Conservation (phyloP, 2,329 filamentous ascomycete species). For the Colletotrichum somersetense region DNA sequence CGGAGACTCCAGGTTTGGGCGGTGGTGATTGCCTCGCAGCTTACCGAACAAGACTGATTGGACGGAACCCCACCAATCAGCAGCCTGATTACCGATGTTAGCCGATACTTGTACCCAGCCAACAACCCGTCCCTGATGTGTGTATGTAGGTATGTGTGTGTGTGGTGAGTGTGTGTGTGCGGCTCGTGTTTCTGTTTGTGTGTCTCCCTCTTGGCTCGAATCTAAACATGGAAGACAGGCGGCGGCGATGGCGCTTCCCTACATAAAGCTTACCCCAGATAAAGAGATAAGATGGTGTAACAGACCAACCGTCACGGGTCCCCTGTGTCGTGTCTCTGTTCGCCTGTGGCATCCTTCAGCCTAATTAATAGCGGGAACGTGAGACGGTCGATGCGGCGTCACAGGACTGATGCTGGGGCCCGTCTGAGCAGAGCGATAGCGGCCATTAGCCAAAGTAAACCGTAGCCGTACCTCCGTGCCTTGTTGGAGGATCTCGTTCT, state of each 20-base stretch:
- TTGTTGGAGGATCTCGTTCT: background rate
- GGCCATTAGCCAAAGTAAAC: background rate
- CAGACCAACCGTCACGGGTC: constrained; percentile 15
- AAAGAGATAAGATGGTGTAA: constrained; percentile 15
- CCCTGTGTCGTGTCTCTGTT: constrained; percentile 9
- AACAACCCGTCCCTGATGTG: background rate
- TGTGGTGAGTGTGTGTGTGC: background rate
- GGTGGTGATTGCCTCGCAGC: constrained; percentile 24
- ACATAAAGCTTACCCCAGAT: constrained; percentile 1
- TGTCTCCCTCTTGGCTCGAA: constrained; percentile 8
- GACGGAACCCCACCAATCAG: constrained; percentile 37
- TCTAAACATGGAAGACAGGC: background rate
- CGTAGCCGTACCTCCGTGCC: constrained; percentile 5
- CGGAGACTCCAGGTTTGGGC: constrained; percentile 2
- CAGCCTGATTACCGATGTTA: constrained; percentile 37
- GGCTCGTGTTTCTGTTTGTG: background rate
- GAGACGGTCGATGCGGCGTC: constrained; percentile 33
- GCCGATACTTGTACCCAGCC: constrained; percentile 17
- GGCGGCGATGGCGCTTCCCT: constrained; percentile 20
- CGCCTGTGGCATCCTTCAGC: background rate
- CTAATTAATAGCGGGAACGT: background rate
- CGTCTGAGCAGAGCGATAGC: constrained; percentile 3
- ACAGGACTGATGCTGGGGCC: constrained; percentile 20
- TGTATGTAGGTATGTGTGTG: background rate
- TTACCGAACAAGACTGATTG: constrained; percentile 15